Evolutionary conservation across 306 rosid species (phyloP), one percentile per base, ranked within the genome.

Genomic region (Cicer yamashitae): DNA sequence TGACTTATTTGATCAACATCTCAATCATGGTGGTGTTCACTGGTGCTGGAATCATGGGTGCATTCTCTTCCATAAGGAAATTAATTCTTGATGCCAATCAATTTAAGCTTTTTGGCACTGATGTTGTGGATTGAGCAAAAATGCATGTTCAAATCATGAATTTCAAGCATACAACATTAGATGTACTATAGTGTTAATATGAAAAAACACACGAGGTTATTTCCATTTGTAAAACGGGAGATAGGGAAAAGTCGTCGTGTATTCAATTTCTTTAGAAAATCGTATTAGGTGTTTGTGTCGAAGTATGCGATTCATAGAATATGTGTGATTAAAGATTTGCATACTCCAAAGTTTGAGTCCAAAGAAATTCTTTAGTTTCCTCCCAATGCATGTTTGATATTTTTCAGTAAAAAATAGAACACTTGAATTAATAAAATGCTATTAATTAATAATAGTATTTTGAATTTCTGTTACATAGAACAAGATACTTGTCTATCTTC

Each of bases 31-130:
- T 90, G 17, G 90, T 79, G 30, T 94, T 91, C 88, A 86, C 92
- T 0, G 89, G 90, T 39, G 88, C 82, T 7, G 98, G 98, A 77
- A 70, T 94, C 17, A 34, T 90, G 90, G 97, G 98, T 4, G 70
- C 96, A 14, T 89, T 91, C 86, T 88, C 98, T 67, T 94, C 98
- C 34, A 10, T 87, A 8, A 86, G 98, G 86, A 88, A 91, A 63
- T 67, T 94, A 86, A 79, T 86, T 64, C 89, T 91, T 60, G 98
- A 94, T 84, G 97, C 98, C 71, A 73, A 84, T 50, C 68, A 83
- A 69, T 94, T 91, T 58, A 88, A 94, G 86, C 87, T 94, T 12
- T 94, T 94, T 79, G 79, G 91, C 73, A 75, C 81, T 82, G 76
- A 91, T 53, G 93, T 91, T 44, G 89, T 87, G 44, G 86, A 88